phyloP scores from a whole-genome alignment of 495 filamentous ascomycete genomes.

The Chlorociboria aeruginascens region DNA sequence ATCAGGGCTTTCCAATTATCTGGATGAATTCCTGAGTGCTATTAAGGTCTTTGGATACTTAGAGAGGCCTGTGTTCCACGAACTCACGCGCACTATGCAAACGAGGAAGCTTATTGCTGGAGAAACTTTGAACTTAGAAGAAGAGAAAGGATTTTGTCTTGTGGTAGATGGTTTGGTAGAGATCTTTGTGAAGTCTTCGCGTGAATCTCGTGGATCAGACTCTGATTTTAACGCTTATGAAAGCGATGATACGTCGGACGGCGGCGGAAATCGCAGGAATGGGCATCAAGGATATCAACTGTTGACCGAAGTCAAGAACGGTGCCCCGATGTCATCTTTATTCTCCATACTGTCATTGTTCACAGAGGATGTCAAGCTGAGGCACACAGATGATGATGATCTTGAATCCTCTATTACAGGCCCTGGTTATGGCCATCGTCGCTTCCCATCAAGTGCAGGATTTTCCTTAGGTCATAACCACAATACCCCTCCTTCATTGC shows the following conservation, averaged over 20 bases:
- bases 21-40: slow-evolving; percentile 97
- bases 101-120: slow-evolving; percentile 91
- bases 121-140: slow-evolving; percentile 86
- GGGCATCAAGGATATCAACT: slow-evolving; percentile 76
- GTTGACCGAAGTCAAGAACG: slow-evolving; percentile 94
- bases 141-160: slow-evolving; percentile 95
- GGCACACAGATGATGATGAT: slow-evolving; percentile 49
- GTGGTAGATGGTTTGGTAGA: slow-evolving; percentile 96
- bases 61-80: slow-evolving; percentile 92
- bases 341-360: slow-evolving; percentile 96
- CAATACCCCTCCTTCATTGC: slow-evolving; percentile 18
- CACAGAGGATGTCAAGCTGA: slow-evolving; percentile 83
- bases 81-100: slow-evolving; percentile 95
- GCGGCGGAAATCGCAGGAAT: slow-evolving; percentile 20
- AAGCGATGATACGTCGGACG: slow-evolving; percentile 16
- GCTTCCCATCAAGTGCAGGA: slow-evolving; percentile 13
- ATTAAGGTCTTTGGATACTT: slow-evolving; percentile 99
- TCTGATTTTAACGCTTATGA: slow-evolving; percentile 17
- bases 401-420: slow-evolving; percentile 10
- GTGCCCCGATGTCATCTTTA: slow-evolving; percentile 93
- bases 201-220: slow-evolving; percentile 35
- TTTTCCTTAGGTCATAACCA: slow-evolving; percentile 13
- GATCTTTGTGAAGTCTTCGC: slow-evolving; percentile 90
- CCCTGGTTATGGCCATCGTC: not conserved
- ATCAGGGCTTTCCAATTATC: slow-evolving; percentile 81